A percentile compares a stretch with the other conserved stretches of the same genome.
Evolutionary conservation across 2,329 filamentous ascomycete genomes (phyloP).

Genomic region (Clonostachys rhizophaga): DNA sequence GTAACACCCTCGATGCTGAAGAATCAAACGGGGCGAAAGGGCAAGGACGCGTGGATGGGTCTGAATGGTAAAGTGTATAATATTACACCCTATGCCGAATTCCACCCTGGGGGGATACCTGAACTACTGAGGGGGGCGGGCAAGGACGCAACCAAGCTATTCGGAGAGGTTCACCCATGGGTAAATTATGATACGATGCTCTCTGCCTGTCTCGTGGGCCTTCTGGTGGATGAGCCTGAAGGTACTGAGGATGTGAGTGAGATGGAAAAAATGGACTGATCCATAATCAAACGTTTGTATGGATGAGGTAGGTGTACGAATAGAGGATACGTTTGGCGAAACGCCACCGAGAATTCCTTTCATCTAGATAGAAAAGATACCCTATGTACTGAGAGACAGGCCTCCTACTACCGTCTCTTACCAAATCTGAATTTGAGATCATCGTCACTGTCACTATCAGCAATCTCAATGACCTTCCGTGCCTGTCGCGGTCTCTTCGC

Average conservation of each 20-base stretch:
- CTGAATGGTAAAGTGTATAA: conserved; percentile 93
- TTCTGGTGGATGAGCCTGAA: conserved; percentile 54
- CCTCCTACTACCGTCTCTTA: conserved; percentile 31
- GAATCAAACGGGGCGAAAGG: conserved; percentile 74
- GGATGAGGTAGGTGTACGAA: too few species aligned
- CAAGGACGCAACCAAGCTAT: conserved; percentile 57
- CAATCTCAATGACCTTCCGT: conserved; percentile 24
- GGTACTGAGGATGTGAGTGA: conserved; percentile 23
- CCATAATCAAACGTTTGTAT: too few species aligned
- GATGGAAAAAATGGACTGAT: conserved; percentile 57
- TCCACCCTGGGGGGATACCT: conserved; percentile 81
- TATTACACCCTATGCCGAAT: conserved; percentile 81
- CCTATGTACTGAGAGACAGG: not conserved
- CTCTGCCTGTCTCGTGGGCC: conserved; percentile 55
- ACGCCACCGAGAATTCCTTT: too few species aligned
- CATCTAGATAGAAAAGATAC: not conserved
- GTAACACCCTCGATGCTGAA: conserved; percentile 82
- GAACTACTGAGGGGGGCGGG: conserved; percentile 64
- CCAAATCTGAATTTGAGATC: conserved; percentile 53
- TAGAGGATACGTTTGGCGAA: too few species aligned
- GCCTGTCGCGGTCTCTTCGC: conserved; percentile 10
- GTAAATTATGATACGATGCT: conserved; percentile 71
- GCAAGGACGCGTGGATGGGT: conserved; percentile 84
- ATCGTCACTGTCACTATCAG: conserved; percentile 46
- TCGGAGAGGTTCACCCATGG: conserved; percentile 66